A percentile compares a stretch with the other conserved stretches of the same genome.
Evolutionary conservation across 129 eudicot species (phyloP).

Genomic region (Helianthus tuberosus): DNA sequence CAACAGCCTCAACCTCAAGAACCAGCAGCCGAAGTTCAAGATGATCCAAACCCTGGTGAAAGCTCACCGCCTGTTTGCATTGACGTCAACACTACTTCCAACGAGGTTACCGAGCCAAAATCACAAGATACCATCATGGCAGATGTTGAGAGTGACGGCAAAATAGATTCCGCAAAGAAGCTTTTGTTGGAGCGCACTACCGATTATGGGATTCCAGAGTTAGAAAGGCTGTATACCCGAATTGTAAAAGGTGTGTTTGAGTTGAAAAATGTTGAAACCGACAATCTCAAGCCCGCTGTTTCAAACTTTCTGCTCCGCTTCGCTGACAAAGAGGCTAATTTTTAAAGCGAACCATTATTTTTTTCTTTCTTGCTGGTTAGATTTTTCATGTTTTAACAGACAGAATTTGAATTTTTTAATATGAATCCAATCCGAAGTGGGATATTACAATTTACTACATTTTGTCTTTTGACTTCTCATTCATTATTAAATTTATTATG

Average conservation of each 20-base stretch:
- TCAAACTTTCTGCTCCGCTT: constrained; percentile 61
- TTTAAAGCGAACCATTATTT: constrained; percentile 41
- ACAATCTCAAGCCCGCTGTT: constrained; percentile 55
- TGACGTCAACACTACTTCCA: constrained; percentile 32
- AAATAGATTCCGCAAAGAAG: constrained; percentile 59
- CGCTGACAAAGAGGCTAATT: constrained; percentile 59
- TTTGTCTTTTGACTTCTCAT: too few relatives aligned
- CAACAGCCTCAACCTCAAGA: constrained; percentile 52
- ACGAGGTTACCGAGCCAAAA: constrained; percentile 13
- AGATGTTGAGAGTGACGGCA: constrained; percentile 49
- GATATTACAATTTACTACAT: too few relatives aligned
- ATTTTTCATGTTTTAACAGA: constrained; percentile 26
- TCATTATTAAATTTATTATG: too few relatives aligned
- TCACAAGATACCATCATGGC: constrained; percentile 57
- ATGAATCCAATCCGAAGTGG: background rate
- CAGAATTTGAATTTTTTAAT: background rate
- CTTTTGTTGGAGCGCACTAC: constrained; percentile 54
- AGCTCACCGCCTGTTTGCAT: constrained; percentile 33
- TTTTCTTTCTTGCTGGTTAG: constrained; percentile 23
- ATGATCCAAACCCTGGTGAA: constrained; percentile 35
- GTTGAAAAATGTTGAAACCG: constrained; percentile 45
- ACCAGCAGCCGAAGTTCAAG: constrained; percentile 36
- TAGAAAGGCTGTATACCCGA: constrained; percentile 78
- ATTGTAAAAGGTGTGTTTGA: constrained; percentile 82
- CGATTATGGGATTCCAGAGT: constrained; percentile 74